phyloP scores from a whole-genome alignment of 163 green algal genomes.

The Prototheca wickerhamii region DNA sequence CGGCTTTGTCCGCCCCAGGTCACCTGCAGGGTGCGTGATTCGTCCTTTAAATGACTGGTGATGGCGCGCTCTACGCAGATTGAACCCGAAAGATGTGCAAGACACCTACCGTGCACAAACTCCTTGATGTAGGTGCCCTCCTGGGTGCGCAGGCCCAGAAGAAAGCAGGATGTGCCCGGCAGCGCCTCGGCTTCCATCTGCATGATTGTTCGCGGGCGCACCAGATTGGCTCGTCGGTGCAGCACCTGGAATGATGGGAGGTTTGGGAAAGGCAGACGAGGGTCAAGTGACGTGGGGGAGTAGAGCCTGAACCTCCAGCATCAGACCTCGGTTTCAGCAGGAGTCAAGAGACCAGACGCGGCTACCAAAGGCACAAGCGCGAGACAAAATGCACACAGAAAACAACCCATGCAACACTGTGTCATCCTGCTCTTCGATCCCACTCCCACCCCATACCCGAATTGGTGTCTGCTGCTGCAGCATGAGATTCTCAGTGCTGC shows the following conservation, averaged over 20 bases:
- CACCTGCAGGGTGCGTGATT: constrained; percentile 19
- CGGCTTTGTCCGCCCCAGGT: constrained; percentile 51
- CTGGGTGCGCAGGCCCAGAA: constrained; percentile 35
- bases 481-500: constrained; percentile 29
- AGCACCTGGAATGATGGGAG: constrained; percentile 35
- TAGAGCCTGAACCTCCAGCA: no score
- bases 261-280: no score
- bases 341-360: no score
- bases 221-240: constrained; percentile 57
- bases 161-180: constrained; percentile 12
- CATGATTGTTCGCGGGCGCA: constrained; percentile 30
- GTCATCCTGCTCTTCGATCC: no score
- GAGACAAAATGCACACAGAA: no score
- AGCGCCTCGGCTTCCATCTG: constrained; percentile 24
- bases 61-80: no score
- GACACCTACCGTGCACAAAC: constrained; percentile 51
- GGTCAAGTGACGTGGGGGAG: no score
- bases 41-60: no score
- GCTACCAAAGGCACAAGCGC: no score
- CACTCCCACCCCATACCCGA: constrained; percentile 22
- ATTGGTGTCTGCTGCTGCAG: constrained; percentile 76
- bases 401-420: no score
- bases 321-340: no score
- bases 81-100: no score
- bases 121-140: constrained; percentile 88